Evolutionary conservation across 2,329 filamentous ascomycete genomes (phyloP), one percentile per base, ranked within the genome.

Genomic region (Colletotrichum siamense): DNA sequence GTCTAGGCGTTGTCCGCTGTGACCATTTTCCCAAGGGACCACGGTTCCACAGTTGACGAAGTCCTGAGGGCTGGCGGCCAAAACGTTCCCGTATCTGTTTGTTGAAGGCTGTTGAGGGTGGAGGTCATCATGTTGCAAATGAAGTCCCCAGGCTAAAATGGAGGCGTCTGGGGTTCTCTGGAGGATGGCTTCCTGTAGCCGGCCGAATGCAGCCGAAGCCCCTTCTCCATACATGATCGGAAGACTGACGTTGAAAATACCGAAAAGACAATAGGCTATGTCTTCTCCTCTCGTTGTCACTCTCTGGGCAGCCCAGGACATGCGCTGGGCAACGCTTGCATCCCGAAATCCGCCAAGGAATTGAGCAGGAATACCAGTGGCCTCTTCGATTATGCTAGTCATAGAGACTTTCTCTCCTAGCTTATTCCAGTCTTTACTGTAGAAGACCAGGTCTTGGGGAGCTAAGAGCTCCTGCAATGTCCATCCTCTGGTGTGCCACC

Each of bases 91-190:
- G 3, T 49, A 49, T 49, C 44, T 6, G 2, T 10, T 49, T 3
- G 0, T 49, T 4, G n/a, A 22, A 1, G 18, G n/a, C 0, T 12
- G 18, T 7, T 49, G 18, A n/a, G 9, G 3, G 4, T 4, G 3
- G n/a, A 13, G 9, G 3, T 22, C 10, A 0, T 13, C 44, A 22
- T 49, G 9, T 22, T 49, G 10, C n/a, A 49, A 13, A 1, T 49
- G 3, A 12, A 49, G 44, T 8, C 44, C 44, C 44, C 44, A 49
- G 44, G 44, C 44, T 8, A 49, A 4, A 13, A 49, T 49, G 3
- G 44, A 49, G 1, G n/a, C 18, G 44, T 49, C 44, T 49, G 44
- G 44, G 3, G 44, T 49, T 49, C 18, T 49, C 3, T 44, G 18
- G 18, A 49, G 44, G 3, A 22, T 49, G 9, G 9, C 44, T 8